Conservation (phyloP, 1,139 yeast species). For the Nakaseomyces uthaithaninus region DNA sequence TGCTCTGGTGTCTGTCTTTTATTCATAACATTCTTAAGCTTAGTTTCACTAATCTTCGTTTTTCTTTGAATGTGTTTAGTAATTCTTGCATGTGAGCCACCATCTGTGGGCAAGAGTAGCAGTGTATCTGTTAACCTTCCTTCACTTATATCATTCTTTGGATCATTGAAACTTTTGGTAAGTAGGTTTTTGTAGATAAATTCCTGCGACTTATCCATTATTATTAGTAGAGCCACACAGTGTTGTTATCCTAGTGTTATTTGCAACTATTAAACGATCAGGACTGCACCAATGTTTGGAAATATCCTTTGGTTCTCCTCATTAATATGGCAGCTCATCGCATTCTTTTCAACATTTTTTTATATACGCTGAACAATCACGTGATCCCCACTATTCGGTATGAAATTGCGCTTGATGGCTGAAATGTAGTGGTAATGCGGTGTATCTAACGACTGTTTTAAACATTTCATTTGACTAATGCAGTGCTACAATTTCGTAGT, state of each 20-base stretch:
- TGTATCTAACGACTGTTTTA: too few species aligned
- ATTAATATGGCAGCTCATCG: too few species aligned
- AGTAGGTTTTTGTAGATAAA: conserved; percentile 27
- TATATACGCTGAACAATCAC: too few species aligned
- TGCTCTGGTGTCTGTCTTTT: conserved; percentile 16
- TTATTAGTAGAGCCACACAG: background rate
- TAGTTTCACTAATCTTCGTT: conserved; percentile 14
- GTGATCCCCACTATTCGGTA: too few species aligned
- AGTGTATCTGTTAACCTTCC: conserved; percentile 26
- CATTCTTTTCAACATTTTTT: too few species aligned
- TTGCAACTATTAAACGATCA: too few species aligned
- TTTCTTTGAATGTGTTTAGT: conserved; percentile 16
- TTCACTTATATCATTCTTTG: conserved; percentile 28
- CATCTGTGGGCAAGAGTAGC: conserved; percentile 30
- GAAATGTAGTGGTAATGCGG: too few species aligned
- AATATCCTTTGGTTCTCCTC: too few species aligned
- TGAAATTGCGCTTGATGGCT: too few species aligned
- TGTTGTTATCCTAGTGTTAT: too few species aligned
- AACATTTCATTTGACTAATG: too few species aligned
- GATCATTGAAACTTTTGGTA: conserved; percentile 25
- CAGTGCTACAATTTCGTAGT: background rate
- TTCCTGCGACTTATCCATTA: conserved; percentile 27
- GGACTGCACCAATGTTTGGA: too few species aligned
- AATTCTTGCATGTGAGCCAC: conserved; percentile 23
- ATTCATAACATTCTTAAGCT: conserved; percentile 1